phyloP scores from a whole-genome alignment of 257 asterid species.

The Cynanchum wilfordii region DNA sequence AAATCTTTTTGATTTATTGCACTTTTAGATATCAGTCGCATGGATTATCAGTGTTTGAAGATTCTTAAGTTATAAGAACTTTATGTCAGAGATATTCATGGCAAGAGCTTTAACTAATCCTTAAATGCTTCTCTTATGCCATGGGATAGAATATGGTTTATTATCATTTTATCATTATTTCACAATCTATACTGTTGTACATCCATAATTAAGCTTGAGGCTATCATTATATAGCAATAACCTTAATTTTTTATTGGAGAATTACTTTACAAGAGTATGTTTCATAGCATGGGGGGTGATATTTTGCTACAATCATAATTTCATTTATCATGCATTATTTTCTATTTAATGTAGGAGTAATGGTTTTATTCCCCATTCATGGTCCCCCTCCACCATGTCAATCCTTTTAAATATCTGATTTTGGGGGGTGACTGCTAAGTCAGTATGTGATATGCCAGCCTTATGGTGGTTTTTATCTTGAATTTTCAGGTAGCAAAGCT shows the following conservation, averaged over 20 bases:
- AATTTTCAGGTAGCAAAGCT: constrained; percentile 82
- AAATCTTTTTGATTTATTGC: neutral
- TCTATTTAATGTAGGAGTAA: neutral
- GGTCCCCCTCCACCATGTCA: too few relatives aligned
- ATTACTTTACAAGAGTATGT: neutral
- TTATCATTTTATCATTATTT: neutral
- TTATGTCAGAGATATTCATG: neutral
- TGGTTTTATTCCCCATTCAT: neutral
- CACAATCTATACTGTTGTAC: neutral
- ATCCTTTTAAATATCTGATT: neutral
- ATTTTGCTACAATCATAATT: neutral
- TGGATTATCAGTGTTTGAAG: neutral
- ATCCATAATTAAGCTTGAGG: neutral
- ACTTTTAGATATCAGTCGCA: neutral
- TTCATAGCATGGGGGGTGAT: neutral
- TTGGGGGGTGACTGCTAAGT: neutral
- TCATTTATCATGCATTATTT: neutral
- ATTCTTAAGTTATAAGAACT: neutral
- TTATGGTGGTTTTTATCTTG: constrained; percentile 9
- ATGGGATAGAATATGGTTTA: neutral
- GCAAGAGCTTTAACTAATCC: neutral
- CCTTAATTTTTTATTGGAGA: neutral
- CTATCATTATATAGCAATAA: neutral
- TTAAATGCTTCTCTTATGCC: neutral
- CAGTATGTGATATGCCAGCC: neutral